These are phyloP conservation scores for Neurospora tetraspora DNA, from an alignment of 495 filamentous ascomycete species.

Conservation along the genomic window DNA sequence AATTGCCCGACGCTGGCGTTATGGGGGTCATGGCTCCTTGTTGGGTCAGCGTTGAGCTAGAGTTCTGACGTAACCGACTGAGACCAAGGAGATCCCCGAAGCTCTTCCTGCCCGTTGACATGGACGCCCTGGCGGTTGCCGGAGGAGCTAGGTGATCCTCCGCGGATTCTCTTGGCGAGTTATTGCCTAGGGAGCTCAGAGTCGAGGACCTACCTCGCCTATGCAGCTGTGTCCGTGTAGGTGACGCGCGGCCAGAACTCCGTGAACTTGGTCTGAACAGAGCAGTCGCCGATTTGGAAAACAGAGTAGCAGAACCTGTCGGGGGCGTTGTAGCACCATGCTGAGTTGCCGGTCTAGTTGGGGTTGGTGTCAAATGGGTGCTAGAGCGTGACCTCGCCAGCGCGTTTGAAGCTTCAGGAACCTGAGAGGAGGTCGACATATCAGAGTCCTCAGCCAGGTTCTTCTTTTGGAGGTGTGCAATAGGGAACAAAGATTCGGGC, in stretches of 20 bases:
- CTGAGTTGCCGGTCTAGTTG: conserved; percentile 42
- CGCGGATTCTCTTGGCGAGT: conserved; percentile 39
- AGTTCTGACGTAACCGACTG: conserved; percentile 65
- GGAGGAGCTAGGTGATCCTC: conserved; percentile 47
- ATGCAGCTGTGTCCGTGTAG: conserved; percentile 43
- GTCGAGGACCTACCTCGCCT: conserved; percentile 78
- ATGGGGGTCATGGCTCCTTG: conserved; percentile 53
- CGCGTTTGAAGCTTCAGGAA: conserved; percentile 10
- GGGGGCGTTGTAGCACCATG: conserved; percentile 28
- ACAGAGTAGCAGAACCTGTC: conserved; percentile 15
- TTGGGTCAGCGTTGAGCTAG: conserved; percentile 44
- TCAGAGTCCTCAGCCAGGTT: conserved; percentile 31
- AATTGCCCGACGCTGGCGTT: conserved; percentile 55
- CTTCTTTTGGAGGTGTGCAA: conserved; percentile 66
- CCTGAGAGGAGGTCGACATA: conserved; percentile 22
- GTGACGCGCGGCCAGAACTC: conserved; percentile 65
- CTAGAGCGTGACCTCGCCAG: conserved; percentile 9
- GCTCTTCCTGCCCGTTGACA: conserved; percentile 79
- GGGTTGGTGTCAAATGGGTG: conserved; percentile 29
- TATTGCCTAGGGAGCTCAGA: conserved; percentile 58
- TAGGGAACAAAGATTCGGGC: conserved; percentile 67
- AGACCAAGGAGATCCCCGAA: conserved; percentile 80
- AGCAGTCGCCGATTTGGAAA: conserved; percentile 33
- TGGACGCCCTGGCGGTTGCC: conserved; percentile 56
- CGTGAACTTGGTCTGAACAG: conserved; percentile 55